phyloP scores from a whole-genome alignment of 805 yeast species.

The Candida ovalis region DNA sequence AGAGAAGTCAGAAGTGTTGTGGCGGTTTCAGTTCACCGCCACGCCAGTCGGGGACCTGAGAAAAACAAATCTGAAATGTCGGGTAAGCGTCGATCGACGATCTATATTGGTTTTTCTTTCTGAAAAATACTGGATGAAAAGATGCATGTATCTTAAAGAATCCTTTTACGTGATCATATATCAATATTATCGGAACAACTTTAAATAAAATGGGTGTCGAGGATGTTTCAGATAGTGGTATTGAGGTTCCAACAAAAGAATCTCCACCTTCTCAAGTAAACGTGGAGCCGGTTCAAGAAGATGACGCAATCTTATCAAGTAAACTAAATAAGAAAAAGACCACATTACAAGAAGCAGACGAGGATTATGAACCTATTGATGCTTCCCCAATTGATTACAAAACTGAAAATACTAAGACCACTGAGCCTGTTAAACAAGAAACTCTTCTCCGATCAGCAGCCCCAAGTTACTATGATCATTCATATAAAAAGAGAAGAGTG shows the following conservation, averaged over 20 bases:
- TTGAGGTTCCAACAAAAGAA: background rate
- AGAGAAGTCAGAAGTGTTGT: no score
- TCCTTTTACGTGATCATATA: no score
- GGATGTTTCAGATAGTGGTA: background rate
- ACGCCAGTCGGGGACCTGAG: no score
- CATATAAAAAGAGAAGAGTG: constrained; percentile 19
- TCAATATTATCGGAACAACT: background rate
- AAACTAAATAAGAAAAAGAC: constrained; percentile 4
- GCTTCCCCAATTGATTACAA: constrained; percentile 9
- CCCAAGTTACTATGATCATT: constrained; percentile 5
- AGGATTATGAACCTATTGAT: constrained; percentile 19
- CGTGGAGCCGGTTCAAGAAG: background rate
- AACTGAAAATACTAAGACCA: background rate
- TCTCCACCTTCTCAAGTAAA: background rate
- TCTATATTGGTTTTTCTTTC: no score
- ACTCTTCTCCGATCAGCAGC: background rate
- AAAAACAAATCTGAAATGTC: no score
- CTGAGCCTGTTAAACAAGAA: background rate
- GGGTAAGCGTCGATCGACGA: no score
- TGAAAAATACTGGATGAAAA: no score
- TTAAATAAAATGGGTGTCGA: background rate
- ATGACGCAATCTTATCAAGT: constrained; percentile 6
- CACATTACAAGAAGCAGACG: constrained; percentile 8
- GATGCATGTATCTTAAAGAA: no score
- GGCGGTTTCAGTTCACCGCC: no score